Evolutionary conservation across 352 stramenopile genomes (phyloP), one percentile per base, ranked within the genome.

Genomic region (Globisporangium rhizosaccharum): DNA sequence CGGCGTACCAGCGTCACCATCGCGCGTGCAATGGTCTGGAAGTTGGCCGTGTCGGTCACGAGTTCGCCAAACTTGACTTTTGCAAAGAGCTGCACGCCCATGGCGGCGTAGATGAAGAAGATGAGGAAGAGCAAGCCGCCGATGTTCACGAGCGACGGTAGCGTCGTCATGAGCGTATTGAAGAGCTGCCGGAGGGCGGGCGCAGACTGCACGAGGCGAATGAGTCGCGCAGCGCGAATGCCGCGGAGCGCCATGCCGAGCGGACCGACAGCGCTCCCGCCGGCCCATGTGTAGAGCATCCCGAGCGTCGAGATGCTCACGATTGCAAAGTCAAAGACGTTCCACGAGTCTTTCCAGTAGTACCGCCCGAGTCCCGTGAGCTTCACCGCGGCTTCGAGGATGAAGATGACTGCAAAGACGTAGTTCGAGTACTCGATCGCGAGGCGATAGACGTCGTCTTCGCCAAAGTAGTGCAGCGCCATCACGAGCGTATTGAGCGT

Each of bases 21-120:
- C 3, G 88, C 88, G 15, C 69, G 77, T 36, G 82, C 66, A 41
- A 98, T 76, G 9, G 76, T 76, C 63, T 94, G 83, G 46, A 98
- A 98, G 57, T 98, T 98, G 2, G 82, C 66, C 25, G 76, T 73
- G 12, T 76, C 68, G 12, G 87, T 91, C 18, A 97, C 60, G 4
- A 85, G 53, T 5, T 81, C 65, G 7, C 75, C 75, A 48, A 87
- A 70, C 49, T 85, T 86, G 2, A 97, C 67, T 60, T 90, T 94
- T 30, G 86, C 85, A 59, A 96, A 98, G 17, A 97, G 71, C 62
- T 98, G 85, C 2, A 97, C 80, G 3, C 88, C 88, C 67, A 96
- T 76, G 2, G 92, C 85, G 26, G 88, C 84, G 51, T 95, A 97
- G 62, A 98, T 96, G 63, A 97, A 97, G 60, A 97, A 91, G 4